These are phyloP conservation scores for Nakaseomyces sp. DNA, from an alignment of 1,139 yeast species.

Conservation along the genomic window DNA sequence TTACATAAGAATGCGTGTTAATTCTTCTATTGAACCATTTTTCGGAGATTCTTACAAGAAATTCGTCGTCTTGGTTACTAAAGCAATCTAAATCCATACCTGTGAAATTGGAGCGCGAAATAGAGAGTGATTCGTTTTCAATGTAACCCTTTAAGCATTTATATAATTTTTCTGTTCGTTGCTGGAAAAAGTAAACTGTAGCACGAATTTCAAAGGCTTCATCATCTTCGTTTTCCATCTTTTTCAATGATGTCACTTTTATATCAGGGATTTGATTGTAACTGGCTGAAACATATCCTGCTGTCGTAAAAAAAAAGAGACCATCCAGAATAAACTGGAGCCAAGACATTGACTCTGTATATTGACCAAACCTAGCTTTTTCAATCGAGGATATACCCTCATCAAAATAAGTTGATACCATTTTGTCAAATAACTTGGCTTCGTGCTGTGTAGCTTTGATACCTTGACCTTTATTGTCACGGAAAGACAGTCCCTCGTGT, in stretches of 20 bases:
- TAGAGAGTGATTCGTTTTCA: slow-evolving; percentile 11
- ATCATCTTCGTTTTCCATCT: slow-evolving; percentile 22
- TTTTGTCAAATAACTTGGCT: slow-evolving; percentile 21
- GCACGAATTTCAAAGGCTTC: slow-evolving; percentile 23
- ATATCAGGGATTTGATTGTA: slow-evolving; percentile 11
- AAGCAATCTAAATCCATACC: slow-evolving; percentile 27
- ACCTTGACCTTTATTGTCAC: slow-evolving; percentile 14
- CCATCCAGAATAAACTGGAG: slow-evolving; percentile 62
- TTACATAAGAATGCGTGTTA: background rate
- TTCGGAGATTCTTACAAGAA: slow-evolving; percentile 16
- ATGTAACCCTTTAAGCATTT: slow-evolving; percentile 15
- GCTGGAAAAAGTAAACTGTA: slow-evolving; percentile 20
- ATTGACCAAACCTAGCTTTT: slow-evolving; percentile 17
- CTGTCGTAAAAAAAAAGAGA: slow-evolving; percentile 77
- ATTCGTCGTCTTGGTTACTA: slow-evolving; percentile 23
- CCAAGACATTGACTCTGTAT: slow-evolving; percentile 48
- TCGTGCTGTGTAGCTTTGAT: slow-evolving; percentile 35
- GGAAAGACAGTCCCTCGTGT: slow-evolving; percentile 23
- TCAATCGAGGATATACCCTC: slow-evolving; percentile 20
- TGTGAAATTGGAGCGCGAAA: slow-evolving; percentile 17
- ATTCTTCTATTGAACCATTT: slow-evolving; percentile 21
- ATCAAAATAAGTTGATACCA: slow-evolving; percentile 13
- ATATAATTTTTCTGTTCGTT: slow-evolving; percentile 16
- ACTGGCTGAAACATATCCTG: slow-evolving; percentile 49
- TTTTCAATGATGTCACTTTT: slow-evolving; percentile 23